Conservation (phyloP, 345 rosid species). For the Moringa oleifera region DNA sequence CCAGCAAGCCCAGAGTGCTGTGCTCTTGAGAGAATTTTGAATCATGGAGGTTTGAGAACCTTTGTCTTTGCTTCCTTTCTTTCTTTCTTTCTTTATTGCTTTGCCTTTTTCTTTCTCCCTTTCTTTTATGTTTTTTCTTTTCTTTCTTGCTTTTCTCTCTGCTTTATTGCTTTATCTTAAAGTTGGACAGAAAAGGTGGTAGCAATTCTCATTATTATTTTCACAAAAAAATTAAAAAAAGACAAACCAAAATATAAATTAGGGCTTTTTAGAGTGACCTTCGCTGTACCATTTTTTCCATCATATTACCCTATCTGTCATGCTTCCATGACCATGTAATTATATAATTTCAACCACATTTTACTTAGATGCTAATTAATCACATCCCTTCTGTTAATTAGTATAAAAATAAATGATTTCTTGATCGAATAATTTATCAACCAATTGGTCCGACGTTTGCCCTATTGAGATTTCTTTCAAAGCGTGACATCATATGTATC, state of each 20-base stretch:
- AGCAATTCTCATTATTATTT: slow-evolving; percentile 42
- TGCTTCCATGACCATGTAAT: too few species aligned
- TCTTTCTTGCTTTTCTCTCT: slow-evolving; percentile 37
- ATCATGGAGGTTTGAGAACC: slow-evolving; percentile 44
- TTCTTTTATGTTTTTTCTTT: slow-evolving; percentile 29
- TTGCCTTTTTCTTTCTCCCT: slow-evolving; percentile 11
- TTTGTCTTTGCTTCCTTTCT: slow-evolving; percentile 30
- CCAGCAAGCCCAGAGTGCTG: neutral
- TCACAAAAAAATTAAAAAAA: slow-evolving; percentile 10
- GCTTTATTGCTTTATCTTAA: slow-evolving; percentile 84
- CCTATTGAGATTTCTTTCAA: too few species aligned
- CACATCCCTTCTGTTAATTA: neutral
- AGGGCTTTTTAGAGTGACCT: too few species aligned
- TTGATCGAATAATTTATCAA: neutral
- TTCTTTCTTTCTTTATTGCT: slow-evolving; percentile 29
- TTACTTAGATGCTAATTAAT: too few species aligned
- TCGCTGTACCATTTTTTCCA: too few species aligned
- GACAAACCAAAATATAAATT: too few species aligned
- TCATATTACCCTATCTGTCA: too few species aligned
- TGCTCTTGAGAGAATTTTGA: slow-evolving; percentile 37
- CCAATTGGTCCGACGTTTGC: neutral
- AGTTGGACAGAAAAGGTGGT: slow-evolving; percentile 74
- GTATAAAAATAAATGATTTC: neutral
- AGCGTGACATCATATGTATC: neutral
- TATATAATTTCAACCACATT: too few species aligned